These are phyloP conservation scores for Diplocarpon mali DNA, from an alignment of 2,329 filamentous ascomycete species.

Conservation along the genomic window DNA sequence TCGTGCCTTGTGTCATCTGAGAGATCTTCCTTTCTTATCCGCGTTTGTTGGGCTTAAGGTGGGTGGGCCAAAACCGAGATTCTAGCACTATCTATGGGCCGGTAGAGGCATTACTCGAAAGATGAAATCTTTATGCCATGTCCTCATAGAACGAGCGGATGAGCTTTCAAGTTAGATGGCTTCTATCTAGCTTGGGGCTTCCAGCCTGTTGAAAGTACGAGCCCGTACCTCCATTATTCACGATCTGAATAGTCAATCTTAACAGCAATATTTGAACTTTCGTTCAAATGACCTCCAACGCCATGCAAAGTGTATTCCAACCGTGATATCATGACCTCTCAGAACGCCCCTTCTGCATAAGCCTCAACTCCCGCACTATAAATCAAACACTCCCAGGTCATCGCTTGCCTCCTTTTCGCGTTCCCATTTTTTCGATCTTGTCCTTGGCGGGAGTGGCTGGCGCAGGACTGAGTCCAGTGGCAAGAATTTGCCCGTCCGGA, in stretches of 20 bases:
- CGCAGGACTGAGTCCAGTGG: constrained; percentile 39
- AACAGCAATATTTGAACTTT: too few species aligned
- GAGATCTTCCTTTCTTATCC: neutral
- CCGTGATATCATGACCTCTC: neutral
- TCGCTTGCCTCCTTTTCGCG: constrained; percentile 19
- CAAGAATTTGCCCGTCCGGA: constrained; percentile 29
- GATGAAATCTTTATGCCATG: too few species aligned
- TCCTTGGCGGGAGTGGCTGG: constrained; percentile 46
- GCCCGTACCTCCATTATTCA: too few species aligned
- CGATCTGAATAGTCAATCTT: too few species aligned
- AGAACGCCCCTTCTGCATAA: neutral
- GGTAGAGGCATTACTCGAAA: too few species aligned
- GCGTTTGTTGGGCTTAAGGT: neutral
- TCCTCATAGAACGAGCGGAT: too few species aligned
- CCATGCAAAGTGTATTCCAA: neutral
- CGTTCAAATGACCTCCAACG: too few species aligned
- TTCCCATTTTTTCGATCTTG: constrained; percentile 28
- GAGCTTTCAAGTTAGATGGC: too few species aligned
- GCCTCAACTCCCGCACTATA: neutral
- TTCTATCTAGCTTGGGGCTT: too few species aligned
- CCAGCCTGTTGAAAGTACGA: too few species aligned
- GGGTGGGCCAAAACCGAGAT: neutral
- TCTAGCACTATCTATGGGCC: neutral
- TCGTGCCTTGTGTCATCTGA: neutral
- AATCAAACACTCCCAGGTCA: neutral